Percentiles rank a stretch among this genome's conserved stretches.
phyloP scores from a whole-genome alignment of 345 rosid species.

The Alliaria petiolata region DNA sequence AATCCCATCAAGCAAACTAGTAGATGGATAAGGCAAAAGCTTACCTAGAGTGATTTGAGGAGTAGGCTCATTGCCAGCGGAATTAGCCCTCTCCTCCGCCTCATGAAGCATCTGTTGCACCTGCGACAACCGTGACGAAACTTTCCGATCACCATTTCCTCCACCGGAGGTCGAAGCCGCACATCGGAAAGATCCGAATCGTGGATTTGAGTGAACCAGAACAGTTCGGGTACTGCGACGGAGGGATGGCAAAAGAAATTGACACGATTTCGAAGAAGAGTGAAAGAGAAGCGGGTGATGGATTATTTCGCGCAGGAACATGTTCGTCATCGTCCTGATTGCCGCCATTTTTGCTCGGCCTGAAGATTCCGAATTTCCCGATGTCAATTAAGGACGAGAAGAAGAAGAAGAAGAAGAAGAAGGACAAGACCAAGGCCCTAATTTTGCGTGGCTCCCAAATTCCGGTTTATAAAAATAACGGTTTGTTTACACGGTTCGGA shows the following conservation, averaged over 20 bases:
- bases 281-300: slow-evolving; percentile 29
- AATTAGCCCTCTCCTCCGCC: slow-evolving; percentile 78
- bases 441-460: slow-evolving; percentile 21
- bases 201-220: slow-evolving; percentile 25
- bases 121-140: slow-evolving; percentile 65
- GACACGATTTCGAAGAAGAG: slow-evolving; percentile 26
- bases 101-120: slow-evolving; percentile 68
- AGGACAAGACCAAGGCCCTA: too few species aligned
- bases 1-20: not conserved
- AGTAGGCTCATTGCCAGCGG: slow-evolving; percentile 54
- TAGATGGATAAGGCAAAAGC: too few species aligned
- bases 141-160: slow-evolving; percentile 47
- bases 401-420: not conserved
- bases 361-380: not conserved
- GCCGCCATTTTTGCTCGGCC: slow-evolving; percentile 48
- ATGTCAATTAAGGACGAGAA: slow-evolving; percentile 11
- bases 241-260: slow-evolving; percentile 17
- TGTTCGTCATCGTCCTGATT: slow-evolving; percentile 41
- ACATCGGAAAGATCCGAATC: slow-evolving; percentile 47
- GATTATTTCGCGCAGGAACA: slow-evolving; percentile 42
- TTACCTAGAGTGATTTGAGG: slow-evolving; percentile 75
- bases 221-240: slow-evolving; percentile 6
- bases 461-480: too few species aligned
- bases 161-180: slow-evolving; percentile 48
- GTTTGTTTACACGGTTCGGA: not conserved